Percentiles rank a stretch among this genome's conserved stretches.
Evolutionary conservation across 1,284 basidiomycete species (phyloP).

Genomic region (Apiotrichum sp.): DNA sequence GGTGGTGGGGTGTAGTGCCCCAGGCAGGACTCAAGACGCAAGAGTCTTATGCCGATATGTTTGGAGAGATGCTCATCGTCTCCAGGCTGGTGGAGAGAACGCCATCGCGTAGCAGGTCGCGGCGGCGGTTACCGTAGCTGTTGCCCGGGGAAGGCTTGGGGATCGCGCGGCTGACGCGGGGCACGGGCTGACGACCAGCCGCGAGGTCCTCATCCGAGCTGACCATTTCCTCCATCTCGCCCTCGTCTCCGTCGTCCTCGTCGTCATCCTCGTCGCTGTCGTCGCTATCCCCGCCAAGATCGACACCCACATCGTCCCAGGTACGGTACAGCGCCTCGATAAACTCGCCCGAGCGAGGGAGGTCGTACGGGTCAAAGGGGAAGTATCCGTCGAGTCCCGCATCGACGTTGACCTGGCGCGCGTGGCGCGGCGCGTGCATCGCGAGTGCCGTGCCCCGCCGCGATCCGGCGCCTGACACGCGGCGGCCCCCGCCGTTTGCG

Average conservation of each 20-base stretch:
- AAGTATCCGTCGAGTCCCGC: constrained; percentile 89
- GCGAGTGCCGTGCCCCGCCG: constrained; percentile 1
- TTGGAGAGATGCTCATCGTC: constrained; percentile 42
- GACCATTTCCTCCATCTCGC: constrained; percentile 2
- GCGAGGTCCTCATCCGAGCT: background rate
- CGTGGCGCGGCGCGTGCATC: constrained; percentile 26
- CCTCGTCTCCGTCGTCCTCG: constrained; percentile 48
- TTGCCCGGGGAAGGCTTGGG: background rate
- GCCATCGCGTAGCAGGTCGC: constrained; percentile 20
- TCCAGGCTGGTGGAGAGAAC: constrained; percentile 38
- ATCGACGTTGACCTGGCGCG: constrained; percentile 50
- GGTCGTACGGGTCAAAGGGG: constrained; percentile 95
- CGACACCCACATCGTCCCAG: constrained; percentile 52
- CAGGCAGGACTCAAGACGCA: background rate
- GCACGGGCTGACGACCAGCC: background rate
- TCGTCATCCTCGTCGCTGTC: constrained; percentile 47
- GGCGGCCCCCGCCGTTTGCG: background rate
- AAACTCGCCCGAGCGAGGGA: constrained; percentile 55
- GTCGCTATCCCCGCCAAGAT: constrained; percentile 39
- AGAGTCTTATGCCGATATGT: background rate
- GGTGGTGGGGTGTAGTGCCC: background rate
- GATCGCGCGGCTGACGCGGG: constrained; percentile 5
- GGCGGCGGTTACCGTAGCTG: constrained; percentile 8
- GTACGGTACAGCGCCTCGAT: constrained; percentile 53
- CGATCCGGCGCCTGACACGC: background rate